Evolutionary conservation across 2,329 filamentous ascomycete species (phyloP).

Genomic region (Colletotrichum sp.): DNA sequence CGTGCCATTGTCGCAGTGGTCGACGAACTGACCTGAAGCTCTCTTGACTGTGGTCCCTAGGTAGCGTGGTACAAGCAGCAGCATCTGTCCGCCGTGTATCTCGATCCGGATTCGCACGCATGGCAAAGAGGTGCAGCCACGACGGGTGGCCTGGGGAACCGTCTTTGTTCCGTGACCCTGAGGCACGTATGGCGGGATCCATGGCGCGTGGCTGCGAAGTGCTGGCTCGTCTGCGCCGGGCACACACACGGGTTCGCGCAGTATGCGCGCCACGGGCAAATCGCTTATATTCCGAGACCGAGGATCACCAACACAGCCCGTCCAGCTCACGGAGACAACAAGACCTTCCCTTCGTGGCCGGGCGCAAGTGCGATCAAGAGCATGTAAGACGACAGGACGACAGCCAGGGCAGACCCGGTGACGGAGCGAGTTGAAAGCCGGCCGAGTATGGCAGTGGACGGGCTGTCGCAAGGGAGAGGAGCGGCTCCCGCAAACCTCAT

Average conservation of each 20-base stretch:
- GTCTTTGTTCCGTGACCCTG: slow-evolving; percentile 8
- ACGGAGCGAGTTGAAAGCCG: background rate
- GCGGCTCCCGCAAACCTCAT: background rate
- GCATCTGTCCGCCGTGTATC: slow-evolving; percentile 8
- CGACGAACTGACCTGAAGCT: background rate
- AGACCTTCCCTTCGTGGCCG: background rate
- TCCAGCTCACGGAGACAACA: background rate
- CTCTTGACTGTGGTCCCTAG: background rate
- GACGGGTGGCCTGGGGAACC: slow-evolving; percentile 7
- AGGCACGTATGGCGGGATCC: background rate
- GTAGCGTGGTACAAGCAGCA: background rate
- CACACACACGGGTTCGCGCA: slow-evolving; percentile 7
- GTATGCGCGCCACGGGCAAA: background rate
- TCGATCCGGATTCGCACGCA: slow-evolving; percentile 4
- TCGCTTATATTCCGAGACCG: background rate
- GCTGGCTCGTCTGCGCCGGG: background rate
- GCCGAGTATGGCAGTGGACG: background rate
- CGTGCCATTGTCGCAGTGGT: background rate
- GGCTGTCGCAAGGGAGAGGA: background rate
- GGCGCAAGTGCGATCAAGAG: background rate
- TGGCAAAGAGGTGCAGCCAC: background rate
- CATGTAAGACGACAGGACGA: background rate
- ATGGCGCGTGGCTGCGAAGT: slow-evolving; percentile 5
- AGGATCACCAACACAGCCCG: background rate
- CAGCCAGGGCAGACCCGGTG: background rate